Conservation (phyloP, 768 basidiomycete genomes). For the Amanita muscaria region DNA sequence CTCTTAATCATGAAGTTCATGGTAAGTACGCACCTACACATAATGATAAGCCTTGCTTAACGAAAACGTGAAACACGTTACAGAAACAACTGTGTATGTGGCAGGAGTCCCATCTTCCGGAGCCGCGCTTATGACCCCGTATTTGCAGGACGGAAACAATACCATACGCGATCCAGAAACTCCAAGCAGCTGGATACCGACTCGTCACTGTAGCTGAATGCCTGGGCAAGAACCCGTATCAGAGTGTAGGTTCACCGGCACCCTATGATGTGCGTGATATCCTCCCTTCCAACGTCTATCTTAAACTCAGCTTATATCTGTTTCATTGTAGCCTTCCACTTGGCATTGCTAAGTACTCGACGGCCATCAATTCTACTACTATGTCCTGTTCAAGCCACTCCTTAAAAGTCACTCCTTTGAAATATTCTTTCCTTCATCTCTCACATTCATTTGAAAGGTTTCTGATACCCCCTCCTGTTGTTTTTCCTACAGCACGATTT, state of each 20-base stretch:
- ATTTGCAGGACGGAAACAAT: slow-evolving; percentile 22
- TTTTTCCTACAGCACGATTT: too few species aligned
- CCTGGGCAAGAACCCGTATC: slow-evolving; percentile 29
- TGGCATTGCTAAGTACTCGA: neutral
- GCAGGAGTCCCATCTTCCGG: too few species aligned
- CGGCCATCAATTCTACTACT: neutral
- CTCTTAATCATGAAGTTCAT: slow-evolving; percentile 35
- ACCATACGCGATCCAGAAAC: slow-evolving; percentile 29
- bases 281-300: neutral
- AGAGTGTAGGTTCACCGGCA: slow-evolving; percentile 22
- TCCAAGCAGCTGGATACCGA: slow-evolving; percentile 32
- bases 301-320: neutral
- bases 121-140: neutral
- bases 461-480: too few species aligned
- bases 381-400: too few species aligned
- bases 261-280: slow-evolving; percentile 22
- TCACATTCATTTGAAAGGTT: too few species aligned
- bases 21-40: too few species aligned
- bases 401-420: too few species aligned
- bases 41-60: too few species aligned
- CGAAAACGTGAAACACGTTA: too few species aligned
- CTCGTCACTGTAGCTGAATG: slow-evolving; percentile 37
- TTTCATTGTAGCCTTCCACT: neutral
- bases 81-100: slow-evolving; percentile 20
- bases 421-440: too few species aligned